Percentiles rank a stretch among this genome's conserved stretches.
Conservation (phyloP, 179 eudicot genomes). For the Camellia oleifera region DNA sequence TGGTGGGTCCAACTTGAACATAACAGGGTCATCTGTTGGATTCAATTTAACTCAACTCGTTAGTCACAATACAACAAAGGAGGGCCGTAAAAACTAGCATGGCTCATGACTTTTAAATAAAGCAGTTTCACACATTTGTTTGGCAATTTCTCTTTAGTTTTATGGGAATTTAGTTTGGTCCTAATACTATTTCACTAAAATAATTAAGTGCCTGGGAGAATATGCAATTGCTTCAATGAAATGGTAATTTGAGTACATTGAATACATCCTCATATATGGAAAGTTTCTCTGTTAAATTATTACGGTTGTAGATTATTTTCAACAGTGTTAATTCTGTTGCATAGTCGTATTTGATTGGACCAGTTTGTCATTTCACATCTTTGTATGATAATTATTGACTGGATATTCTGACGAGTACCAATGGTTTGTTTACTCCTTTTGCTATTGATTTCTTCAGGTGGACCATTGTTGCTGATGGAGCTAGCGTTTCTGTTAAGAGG, state of each 20-base stretch:
- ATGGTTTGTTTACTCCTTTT: not conserved
- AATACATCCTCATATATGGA: not conserved
- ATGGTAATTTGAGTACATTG: not conserved
- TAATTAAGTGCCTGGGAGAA: no score
- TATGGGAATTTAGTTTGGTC: not conserved
- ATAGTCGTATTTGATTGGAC: not conserved
- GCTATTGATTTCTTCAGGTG: conserved; percentile 40
- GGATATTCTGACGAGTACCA: not conserved
- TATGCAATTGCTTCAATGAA: not conserved
- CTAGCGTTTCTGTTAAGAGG: conserved; percentile 70
- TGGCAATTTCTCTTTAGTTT: not conserved
- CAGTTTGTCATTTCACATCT: not conserved
- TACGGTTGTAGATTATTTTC: not conserved
- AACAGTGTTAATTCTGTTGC: not conserved
- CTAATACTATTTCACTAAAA: no score
- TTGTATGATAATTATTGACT: not conserved
- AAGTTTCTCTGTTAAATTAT: not conserved
- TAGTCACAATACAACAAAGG: not conserved
- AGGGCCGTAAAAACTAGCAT: no score
- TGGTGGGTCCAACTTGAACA: not conserved
- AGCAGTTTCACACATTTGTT: not conserved
- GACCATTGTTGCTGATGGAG: conserved; percentile 83
- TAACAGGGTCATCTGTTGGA: not conserved
- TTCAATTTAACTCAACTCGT: not conserved
- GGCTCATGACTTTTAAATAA: not conserved